Base-by-base conservation (phyloP, 1,284 basidiomycete species). In the Trametes hirsuta region DNA sequence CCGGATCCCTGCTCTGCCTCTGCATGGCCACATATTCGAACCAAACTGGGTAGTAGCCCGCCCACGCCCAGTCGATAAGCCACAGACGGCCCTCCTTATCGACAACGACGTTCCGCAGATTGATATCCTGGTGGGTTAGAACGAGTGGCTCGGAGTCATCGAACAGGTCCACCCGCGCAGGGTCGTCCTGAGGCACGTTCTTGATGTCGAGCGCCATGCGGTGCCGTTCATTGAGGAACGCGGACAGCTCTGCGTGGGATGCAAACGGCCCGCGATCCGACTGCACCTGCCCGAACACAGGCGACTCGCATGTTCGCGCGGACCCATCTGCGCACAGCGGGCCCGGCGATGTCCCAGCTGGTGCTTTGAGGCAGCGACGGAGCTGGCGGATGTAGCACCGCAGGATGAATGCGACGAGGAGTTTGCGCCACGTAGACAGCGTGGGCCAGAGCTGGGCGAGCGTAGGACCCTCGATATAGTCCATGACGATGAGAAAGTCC, bases 21-120 rank as follows among this genome's bases (percentile, higher is more conserved):
- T 51, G n/a, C 55, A 52, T 58, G 24, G 52, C 42, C n/a, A 44
- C 45, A 30, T 59, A 64, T 37, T 64, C 62, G 46, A 64, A 70
- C 64, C 68, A 73, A 12, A 35, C 48, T 1, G 73, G 73, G 57
- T 71, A 75, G 47, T 66, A 66, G 10, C 73, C 73, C 2, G 71
- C 48, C 53, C 51, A 66, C 1, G 49, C 68, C 69, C 69, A 74
- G 53, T 74, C 72, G 36, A 75, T 59, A 15, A 75, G 48, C 67
- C 70, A 75, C 4, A 74, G 58, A 30, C 48, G 56, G 1, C 71
- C 69, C 25, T 71, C 71, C 4, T 67, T 62, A 14, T 65, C 30
- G 30, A 30, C 30, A 30, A 30, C 30, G 30, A 30, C 30, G 30
- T 30, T 30, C 30, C 30, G 30, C 30, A 30, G 30, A 1, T 30